Conservation (phyloP, 768 basidiomycete species). For the Hemileccinum impolitum region DNA sequence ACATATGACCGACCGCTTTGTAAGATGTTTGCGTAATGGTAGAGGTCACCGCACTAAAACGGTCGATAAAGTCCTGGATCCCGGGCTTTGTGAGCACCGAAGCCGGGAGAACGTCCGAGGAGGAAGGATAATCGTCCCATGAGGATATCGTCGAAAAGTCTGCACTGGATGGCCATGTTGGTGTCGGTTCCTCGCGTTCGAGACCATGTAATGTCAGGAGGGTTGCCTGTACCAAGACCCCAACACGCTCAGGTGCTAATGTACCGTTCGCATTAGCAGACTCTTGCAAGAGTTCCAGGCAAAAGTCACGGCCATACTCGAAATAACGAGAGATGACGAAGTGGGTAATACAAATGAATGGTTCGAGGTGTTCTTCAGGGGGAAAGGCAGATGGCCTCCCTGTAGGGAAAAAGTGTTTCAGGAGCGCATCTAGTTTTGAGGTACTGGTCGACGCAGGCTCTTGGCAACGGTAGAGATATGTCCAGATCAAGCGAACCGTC, state of each 20-base stretch:
- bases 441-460: conserved; percentile 80
- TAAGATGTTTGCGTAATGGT: conserved; percentile 57
- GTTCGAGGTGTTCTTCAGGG: conserved; percentile 72
- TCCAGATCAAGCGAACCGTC: conserved; percentile 82
- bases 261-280: conserved; percentile 42
- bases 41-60: conserved; percentile 54
- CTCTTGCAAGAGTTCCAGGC: conserved; percentile 79
- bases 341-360: conserved; percentile 75
- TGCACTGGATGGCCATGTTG: conserved; percentile 73
- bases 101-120: conserved; percentile 58
- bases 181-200: conserved; percentile 67
- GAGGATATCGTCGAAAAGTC: conserved; percentile 59
- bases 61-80: conserved; percentile 70
- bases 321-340: conserved; percentile 81
- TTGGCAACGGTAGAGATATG: conserved; percentile 91
- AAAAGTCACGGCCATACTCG: conserved; percentile 80
- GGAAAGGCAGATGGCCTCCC: conserved; percentile 59
- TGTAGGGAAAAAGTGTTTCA: conserved; percentile 78
- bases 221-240: conserved; percentile 73
- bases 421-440: conserved; percentile 68
- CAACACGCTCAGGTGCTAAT: conserved; percentile 68
- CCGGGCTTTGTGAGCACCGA: conserved; percentile 57
- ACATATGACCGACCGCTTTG: conserved; percentile 68
- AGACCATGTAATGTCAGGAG: conserved; percentile 66
- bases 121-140: conserved; percentile 66